Base-by-base conservation (phyloP, 108 stramenopile species). In the Cyclotella sp. region DNA sequence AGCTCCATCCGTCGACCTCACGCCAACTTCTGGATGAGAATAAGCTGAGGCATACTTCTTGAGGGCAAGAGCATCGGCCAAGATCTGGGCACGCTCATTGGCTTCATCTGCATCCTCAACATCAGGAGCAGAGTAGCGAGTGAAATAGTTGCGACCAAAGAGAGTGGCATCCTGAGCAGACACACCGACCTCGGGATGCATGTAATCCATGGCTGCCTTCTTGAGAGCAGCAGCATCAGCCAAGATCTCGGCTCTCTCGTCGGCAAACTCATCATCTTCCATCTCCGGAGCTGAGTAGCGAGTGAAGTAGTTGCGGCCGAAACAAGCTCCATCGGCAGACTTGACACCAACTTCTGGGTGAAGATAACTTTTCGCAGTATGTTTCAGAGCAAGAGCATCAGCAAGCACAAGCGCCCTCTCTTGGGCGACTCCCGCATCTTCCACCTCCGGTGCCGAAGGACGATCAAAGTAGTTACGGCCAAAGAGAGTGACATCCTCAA, bases 121-220 rank as follows among this genome's bases (percentile, higher is more conserved):
- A 22, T 61, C 59, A 19, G 84, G 78, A 58, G 91, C 91, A 54
- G 88, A 90, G 0, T 79, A 53, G 55, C 91, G 89, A 60, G 27
- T 19, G 19, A 51, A 51, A 8, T 19, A 51, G 49, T 51, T 51
- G 18, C 49, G 49, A 19, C 49, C 3, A 51, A 51, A 51, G n/a
- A n/a, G n/a, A n/a, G n/a, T n/a, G n/a, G 49, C 49, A 51, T 18
- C 5, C n/a, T 18, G 5, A 3, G 49, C 8, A 3, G 5, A 19
- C 19, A 51, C 49, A 19, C 49, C 49, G 3, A 51, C 49, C 8
- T 51, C 49, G 49, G 49, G 49, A 51, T 51, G 49, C 19, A 51
- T 3, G 8, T 51, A 51, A 19, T 3, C 1, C n/a, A 51, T 6
- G 18, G 49, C 49, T 6, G 49, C 3, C 19, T 51, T 3, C 19